Conservation (phyloP, 441 rosid species). For the Pelargonium citronellum region DNA sequence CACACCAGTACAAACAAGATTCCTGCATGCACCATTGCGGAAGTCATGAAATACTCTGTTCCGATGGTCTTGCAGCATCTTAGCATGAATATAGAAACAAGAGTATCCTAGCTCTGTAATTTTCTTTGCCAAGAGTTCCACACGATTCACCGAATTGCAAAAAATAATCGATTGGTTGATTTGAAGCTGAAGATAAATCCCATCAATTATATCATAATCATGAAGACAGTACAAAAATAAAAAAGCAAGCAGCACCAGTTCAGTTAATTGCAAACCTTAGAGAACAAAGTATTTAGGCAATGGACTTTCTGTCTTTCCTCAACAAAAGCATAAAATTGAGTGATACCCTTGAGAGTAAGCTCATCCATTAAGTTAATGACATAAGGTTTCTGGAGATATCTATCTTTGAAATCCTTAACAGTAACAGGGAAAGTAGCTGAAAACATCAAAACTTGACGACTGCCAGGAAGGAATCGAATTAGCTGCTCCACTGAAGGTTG, state of each 20-base stretch:
- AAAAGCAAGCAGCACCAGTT: constrained; percentile 7
- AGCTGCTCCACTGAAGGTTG: constrained; percentile 92
- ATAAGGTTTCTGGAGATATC: constrained; percentile 73
- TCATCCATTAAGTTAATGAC: constrained; percentile 97
- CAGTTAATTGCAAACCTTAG: constrained; percentile 56
- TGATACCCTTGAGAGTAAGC: constrained; percentile 93
- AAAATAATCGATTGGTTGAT: constrained; percentile 95
- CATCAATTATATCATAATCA: constrained; percentile 15
- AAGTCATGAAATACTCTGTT: constrained; percentile 97
- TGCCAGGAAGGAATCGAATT: constrained; percentile 68
- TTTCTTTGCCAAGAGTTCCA: constrained; percentile 93
- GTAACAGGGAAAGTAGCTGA: constrained; percentile 98
- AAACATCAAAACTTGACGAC: constrained; percentile 87
- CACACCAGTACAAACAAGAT: constrained; percentile 97
- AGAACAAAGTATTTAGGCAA: constrained; percentile 90
- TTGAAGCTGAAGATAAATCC: constrained; percentile 64
- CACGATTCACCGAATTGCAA: constrained; percentile 97
- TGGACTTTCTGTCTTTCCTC: constrained; percentile 99
- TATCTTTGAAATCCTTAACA: constrained; percentile 89
- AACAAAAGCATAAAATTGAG: constrained; percentile 92
- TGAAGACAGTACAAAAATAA: constrained; percentile 8
- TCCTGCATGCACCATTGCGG: constrained; percentile 99
- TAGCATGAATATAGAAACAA: constrained; percentile 95
- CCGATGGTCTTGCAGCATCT: constrained; percentile 98
- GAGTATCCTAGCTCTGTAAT: constrained; percentile 98